Evolutionary conservation across 768 basidiomycete genomes (phyloP), one percentile per base, ranked within the genome.

Genomic region (Serendipita sp.): DNA sequence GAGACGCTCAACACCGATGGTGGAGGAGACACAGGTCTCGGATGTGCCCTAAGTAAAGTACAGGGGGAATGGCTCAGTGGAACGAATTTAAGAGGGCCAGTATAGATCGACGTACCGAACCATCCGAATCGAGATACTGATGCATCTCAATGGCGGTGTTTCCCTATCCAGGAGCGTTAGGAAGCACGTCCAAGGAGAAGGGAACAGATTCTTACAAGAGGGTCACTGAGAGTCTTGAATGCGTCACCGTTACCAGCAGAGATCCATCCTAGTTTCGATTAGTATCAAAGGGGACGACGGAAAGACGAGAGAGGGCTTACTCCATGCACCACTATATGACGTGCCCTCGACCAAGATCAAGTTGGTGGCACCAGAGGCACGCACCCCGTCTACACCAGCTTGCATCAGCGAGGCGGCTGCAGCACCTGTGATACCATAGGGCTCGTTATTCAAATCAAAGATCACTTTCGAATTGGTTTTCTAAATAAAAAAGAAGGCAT

Each of bases 401-500:
- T 86, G 85, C 48, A 52, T 52, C 18, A 52, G 16, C 7, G 48
- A 52, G 18, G 48, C 48, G 32, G 48, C 82, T 32, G 75, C 74
- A 18, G 72, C 67, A 3, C 83, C 83, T 65, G 79, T 76, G 66
- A 84, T 82, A 66, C 73, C 81, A 68, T 85, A 74, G 56, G 85
- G 85, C 73, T 87, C 84, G 75, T 86, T 87, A 81, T 79, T 80
- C 68, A 82, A n/a, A 32, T 78, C 83, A 71, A 85, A 85, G 70
- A 85, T 80, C 66, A 84, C 82, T 34, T 77, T 73, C 67, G 65
- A 65, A 75, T 84, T 32, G 30, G 38, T 7, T 41, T 41, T 41
- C 48, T 67, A 47, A 66, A 78, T 63, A 44, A 4, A 34, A 7
- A 34, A 56, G 77, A 63, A 44, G 3, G 35, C 5, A 32, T 47